These are phyloP conservation scores for Tylopilus subfusipes DNA, from an alignment of 768 basidiomycete genomes.

Conservation along the genomic window DNA sequence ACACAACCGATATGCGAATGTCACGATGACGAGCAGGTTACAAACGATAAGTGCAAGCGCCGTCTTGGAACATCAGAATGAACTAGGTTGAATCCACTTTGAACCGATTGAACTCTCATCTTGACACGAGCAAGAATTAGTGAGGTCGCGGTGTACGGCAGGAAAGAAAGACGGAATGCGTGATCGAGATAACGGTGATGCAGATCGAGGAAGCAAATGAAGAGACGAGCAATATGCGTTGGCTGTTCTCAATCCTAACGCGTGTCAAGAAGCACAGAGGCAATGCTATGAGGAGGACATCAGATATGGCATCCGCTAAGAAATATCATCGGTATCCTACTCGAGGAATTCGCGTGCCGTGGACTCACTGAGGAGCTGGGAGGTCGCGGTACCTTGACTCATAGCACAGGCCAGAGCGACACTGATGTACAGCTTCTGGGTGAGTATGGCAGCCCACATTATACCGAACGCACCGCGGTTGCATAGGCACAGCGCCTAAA, in stretches of 20 bases:
- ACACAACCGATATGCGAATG: conserved; percentile 12
- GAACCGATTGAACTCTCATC: conserved; percentile 12
- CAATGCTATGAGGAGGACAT: conserved; percentile 11
- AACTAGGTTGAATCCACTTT: background rate
- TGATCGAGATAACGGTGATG: conserved; percentile 18
- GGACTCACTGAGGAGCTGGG: conserved; percentile 16
- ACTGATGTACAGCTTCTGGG: background rate
- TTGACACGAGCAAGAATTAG: conserved; percentile 18
- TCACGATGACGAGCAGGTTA: conserved; percentile 22
- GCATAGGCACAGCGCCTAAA: background rate
- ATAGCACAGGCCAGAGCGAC: background rate
- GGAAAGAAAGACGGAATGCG: conserved; percentile 12
- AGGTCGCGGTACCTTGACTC: background rate
- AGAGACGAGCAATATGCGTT: conserved; percentile 15
- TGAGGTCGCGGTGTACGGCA: background rate
- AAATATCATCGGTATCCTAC: background rate
- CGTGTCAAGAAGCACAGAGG: conserved; percentile 15
- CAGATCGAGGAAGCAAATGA: conserved; percentile 22
- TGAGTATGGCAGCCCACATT: background rate
- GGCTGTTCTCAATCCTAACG: conserved; percentile 9
- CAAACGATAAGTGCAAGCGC: conserved; percentile 20
- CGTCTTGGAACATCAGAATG: conserved; percentile 7
- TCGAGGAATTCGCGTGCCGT: background rate
- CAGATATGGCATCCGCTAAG: conserved; percentile 21
- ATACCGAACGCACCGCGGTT: background rate